Base-by-base conservation (phyloP, 2,329 filamentous ascomycete genomes). In the Passalora sequoiae region DNA sequence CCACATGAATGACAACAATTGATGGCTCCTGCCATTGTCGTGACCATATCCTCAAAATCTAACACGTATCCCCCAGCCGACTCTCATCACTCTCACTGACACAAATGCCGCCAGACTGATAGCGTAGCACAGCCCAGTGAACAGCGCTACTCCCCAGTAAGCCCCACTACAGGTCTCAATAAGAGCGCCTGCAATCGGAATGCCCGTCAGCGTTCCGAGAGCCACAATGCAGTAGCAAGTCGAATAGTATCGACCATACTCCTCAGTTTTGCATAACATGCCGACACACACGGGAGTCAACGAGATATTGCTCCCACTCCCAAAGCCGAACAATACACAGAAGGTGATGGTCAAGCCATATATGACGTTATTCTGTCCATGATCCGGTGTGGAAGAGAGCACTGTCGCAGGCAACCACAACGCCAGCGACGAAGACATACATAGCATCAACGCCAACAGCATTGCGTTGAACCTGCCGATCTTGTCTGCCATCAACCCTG, bases 391-490 rank as follows among this genome's bases (percentile, higher is more conserved):
- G 0, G 44, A 20, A 56, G 68, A 59, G n/a, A 73, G 60, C 8
- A 72, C 45, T 0, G 70, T 63, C 0, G 69, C 68, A 0, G 78
- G 88, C 17, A 95, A 73, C 89, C 89, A 95, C 2, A 95, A 71
- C 17, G 75, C 84, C 16, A 89, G 70, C 28, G 81, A 83, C 3
- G 80, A 79, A 3, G 85, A 66, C 38, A 88, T 65, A 60, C 79
- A 83, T n/a, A 81, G 60, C 2, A 77, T 64, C 7, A 86, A 73
- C 0, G 84, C 81, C 13, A 80, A 67, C 49, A 94, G 79, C 68
- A 89, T 86, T 21, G 81, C 80, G 60, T 96, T 96, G 70, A 86
- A 94, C 1, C 87, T 78, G 0, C 91, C 91, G n/a, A 91, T 69
- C 35, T 76, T 75, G 63, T 96, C 91, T 1, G 87, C 83, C 50